Evolutionary conservation across 164 flowering plant genomes (phyloP).

Genomic region (Buxus sempervirens): DNA sequence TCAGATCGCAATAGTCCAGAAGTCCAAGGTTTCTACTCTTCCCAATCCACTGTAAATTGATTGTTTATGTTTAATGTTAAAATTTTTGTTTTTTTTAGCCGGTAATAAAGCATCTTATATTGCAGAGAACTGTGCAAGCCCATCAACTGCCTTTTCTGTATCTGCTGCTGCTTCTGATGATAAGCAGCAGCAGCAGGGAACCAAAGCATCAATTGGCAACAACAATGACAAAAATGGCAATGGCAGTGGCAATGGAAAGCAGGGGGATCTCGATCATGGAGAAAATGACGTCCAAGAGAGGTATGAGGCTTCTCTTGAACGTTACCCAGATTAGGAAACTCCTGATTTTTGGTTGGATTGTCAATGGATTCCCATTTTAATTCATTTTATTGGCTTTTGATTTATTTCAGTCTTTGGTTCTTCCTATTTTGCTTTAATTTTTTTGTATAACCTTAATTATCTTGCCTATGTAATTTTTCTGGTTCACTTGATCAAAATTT

Average conservation of each 20-base stretch:
- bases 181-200: slow-evolving; percentile 27
- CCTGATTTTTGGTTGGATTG: neutral
- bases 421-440: neutral
- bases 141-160: slow-evolving; percentile 17
- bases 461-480: too few species aligned
- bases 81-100: neutral
- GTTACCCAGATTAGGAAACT: slow-evolving; percentile 4
- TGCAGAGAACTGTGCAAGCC: slow-evolving; percentile 26
- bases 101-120: neutral
- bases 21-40: slow-evolving; percentile 41
- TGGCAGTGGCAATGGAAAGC: slow-evolving; percentile 17
- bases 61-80: neutral
- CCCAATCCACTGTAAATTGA: slow-evolving; percentile 12
- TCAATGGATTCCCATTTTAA: neutral
- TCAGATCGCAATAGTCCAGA: slow-evolving; percentile 33
- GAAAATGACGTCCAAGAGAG: slow-evolving; percentile 46
- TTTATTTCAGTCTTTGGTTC: neutral
- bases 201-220: slow-evolving; percentile 7
- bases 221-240: slow-evolving; percentile 10
- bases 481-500: neutral
- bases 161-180: slow-evolving; percentile 11
- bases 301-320: slow-evolving; percentile 29
- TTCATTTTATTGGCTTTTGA: neutral
- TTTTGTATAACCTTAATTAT: too few species aligned
- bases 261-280: slow-evolving; percentile 24